Percentiles rank a stretch among this genome's conserved stretches.
These are phyloP conservation scores for Arabis alpina DNA, from an alignment of 345 rosid genomes.

Conservation along the genomic window DNA sequence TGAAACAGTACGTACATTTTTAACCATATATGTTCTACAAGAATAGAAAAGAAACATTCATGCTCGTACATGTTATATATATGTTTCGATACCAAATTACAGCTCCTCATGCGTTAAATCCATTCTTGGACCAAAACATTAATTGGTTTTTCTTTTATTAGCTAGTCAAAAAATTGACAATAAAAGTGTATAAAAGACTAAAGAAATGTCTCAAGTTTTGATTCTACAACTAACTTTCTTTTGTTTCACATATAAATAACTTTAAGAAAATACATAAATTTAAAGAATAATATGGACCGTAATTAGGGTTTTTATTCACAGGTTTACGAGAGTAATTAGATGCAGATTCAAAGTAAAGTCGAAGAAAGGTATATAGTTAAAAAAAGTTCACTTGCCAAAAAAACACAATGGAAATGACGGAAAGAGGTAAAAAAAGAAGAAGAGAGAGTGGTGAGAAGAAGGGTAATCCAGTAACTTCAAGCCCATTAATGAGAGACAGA, in stretches of 20 bases:
- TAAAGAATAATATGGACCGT: not conserved
- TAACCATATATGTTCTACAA: no score
- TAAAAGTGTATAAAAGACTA: no score
- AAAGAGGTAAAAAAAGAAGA: slow-evolving; percentile 13
- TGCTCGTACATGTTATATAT: not conserved
- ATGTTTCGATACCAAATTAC: not conserved
- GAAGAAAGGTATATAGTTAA: not conserved
- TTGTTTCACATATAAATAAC: not conserved
- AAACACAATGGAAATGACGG: slow-evolving; percentile 8
- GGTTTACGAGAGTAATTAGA: slow-evolving; percentile 4
- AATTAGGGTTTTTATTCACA: not conserved
- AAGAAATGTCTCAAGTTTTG: not conserved
- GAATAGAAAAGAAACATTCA: not conserved
- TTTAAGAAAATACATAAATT: not conserved
- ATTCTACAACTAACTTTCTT: not conserved
- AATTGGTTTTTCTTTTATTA: not conserved
- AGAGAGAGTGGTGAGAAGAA: not conserved
- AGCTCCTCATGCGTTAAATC: not conserved
- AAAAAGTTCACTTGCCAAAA: not conserved
- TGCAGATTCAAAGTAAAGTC: not conserved
- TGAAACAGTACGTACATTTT: no score
- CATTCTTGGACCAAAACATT: not conserved
- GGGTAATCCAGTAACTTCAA: not conserved
- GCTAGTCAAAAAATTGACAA: not conserved
- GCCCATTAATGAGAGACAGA: not conserved